Evolutionary conservation across 768 basidiomycete species (phyloP), one percentile per base, ranked within the genome.

Genomic region (Rubroboletus satanas): DNA sequence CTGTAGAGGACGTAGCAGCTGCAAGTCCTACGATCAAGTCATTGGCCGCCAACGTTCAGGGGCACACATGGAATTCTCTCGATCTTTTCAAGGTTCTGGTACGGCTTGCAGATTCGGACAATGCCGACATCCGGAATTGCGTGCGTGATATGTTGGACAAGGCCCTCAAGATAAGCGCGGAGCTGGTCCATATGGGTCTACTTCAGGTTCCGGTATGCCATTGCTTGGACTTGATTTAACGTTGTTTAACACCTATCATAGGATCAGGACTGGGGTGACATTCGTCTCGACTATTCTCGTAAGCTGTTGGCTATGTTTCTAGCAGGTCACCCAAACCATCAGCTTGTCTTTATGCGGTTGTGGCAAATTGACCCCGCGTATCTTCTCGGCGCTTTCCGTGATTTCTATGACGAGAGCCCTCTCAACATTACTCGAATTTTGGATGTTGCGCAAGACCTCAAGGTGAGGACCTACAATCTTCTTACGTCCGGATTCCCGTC

Each of bases 321-420:
- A 39, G 87, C 85, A 18, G 91, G 93, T 15, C 90, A 95, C 65
- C 93, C 94, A 8, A 94, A 94, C 62, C 93, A 97, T 64, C 93
- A 97, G 61, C 82, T 99, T 10, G 94, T 98, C 53, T 98, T 98
- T 75, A 93, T 96, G 84, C 83, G 93, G 45, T 85, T 99, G 52
- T 95, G 92, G 89, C 91, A 95, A 65, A 87, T 91, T 41, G 84
- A 93, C 64, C 90, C 90, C 0, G 76, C 84, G 0, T 91, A 94
- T 69, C 81, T 98, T 48, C 87, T 93, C 5, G 81, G 85, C 52
- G 92, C 93, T 7, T 89, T 98, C 72, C 83, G 88, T 31, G 91
- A 93, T 58, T 95, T 93, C 67, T 97, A 98, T 71, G 82, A 87
- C 45, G 93, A 95, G 64, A 92, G 85, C 58, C 90, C 92, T 38